Base-by-base conservation (phyloP, 805 yeast species). In the Nakazawaea laoshanensis region DNA sequence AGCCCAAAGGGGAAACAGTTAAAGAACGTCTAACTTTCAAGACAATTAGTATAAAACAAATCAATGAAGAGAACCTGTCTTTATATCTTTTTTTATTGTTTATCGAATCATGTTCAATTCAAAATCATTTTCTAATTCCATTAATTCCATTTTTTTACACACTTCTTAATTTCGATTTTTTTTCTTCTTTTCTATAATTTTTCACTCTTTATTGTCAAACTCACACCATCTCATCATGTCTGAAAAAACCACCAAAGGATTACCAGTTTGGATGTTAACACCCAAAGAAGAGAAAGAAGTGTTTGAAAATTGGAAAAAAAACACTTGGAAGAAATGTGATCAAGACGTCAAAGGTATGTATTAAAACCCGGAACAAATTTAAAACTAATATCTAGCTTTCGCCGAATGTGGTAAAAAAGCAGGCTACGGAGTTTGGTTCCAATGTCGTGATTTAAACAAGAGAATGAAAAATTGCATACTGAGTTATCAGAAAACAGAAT, bases 231-330 rank as follows among this genome's bases (percentile, higher is more conserved):
- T 5, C 19, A 22, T 18, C 15, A 48, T 47, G 49, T 50, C 51
- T 23, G 44, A 52, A 41, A 46, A 48, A 27, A 45, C 52, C 25
- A 48, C 50, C 5, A 51, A 52, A 2, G 59, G 59, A 7, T 57
- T 82, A 18, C 94, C 94, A 1, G 60, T 70, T 9, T 83, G 94
- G 94, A 70, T 80, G 41, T 59, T 83, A 15, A 70, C 84, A 0
- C 89, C 92, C 10, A 68, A 66, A 41, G 92, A 83, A 50, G 94
- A 83, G 49, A 76, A 75, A 53, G 70, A 74, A 38, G 76, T 80
- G 22, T 73, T 82, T 46, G 74, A 70, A 43, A 70, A 82, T 45
- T 75, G 88, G 77, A 73, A 81, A 51, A 67, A 61, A 37, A 63
- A 64, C 46, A 72, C 89, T 0, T 81, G 81, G 61, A 65, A 70